These are phyloP conservation scores for Sporisorium reilianum DNA, from an alignment of 1,284 basidiomycete genomes.

Conservation along the genomic window DNA sequence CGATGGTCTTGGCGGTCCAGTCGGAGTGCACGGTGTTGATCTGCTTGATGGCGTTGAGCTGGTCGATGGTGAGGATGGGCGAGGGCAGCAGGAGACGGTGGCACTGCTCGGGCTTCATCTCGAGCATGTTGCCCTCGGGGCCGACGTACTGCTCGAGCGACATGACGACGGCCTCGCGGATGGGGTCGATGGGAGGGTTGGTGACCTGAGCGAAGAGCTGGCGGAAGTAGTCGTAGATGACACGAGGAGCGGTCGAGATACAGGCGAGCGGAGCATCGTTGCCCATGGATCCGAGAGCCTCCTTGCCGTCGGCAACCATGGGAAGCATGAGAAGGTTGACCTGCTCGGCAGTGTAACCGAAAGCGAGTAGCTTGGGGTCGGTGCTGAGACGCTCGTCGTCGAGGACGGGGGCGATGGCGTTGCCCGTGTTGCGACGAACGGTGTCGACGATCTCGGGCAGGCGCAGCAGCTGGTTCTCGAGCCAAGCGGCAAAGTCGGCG, in stretches of 20 bases:
- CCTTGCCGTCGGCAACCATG: slow-evolving; percentile 64
- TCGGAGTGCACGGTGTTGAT: slow-evolving; percentile 57
- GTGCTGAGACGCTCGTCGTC: slow-evolving; percentile 59
- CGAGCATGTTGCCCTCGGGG: slow-evolving; percentile 67
- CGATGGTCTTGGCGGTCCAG: slow-evolving; percentile 62
- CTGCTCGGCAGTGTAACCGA: slow-evolving; percentile 67
- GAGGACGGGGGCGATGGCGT: slow-evolving; percentile 57
- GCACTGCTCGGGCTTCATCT: slow-evolving; percentile 65
- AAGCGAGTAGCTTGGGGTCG: slow-evolving; percentile 65
- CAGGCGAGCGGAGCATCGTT: slow-evolving; percentile 67
- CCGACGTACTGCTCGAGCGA: slow-evolving; percentile 67
- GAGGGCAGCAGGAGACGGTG: slow-evolving; percentile 60
- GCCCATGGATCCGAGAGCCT: slow-evolving; percentile 68
- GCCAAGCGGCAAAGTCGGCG: slow-evolving; percentile 67
- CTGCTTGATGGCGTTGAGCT: slow-evolving; percentile 64
- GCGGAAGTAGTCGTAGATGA: slow-evolving; percentile 68
- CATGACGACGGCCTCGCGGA: slow-evolving; percentile 68
- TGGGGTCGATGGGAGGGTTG: slow-evolving; percentile 68
- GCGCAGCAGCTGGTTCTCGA: slow-evolving; percentile 65
- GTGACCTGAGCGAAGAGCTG: slow-evolving; percentile 68
- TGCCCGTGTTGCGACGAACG: slow-evolving; percentile 47
- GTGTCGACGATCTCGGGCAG: slow-evolving; percentile 60
- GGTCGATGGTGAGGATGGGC: slow-evolving; percentile 63
- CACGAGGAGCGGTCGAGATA: slow-evolving; percentile 60
- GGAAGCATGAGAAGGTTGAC: slow-evolving; percentile 66